Evolutionary conservation across 2,329 filamentous ascomycete species (phyloP).

Genomic region (Alternaria triticimaculans): DNA sequence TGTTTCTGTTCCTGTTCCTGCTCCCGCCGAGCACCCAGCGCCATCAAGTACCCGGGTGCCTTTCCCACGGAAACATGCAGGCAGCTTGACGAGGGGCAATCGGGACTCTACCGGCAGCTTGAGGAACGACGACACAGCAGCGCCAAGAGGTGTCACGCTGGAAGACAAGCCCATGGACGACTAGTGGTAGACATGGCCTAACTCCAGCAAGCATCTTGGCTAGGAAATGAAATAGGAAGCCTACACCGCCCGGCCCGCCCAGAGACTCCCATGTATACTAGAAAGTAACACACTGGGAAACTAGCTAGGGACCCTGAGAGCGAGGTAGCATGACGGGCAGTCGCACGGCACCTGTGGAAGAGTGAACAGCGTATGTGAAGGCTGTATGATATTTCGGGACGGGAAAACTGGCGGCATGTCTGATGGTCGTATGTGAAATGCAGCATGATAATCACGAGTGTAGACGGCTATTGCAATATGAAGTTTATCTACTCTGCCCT

Average conservation of each 20-base stretch:
- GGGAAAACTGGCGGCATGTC: conserved; percentile 13
- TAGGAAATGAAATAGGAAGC: conserved; percentile 1
- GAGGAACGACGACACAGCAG: conserved; percentile 53
- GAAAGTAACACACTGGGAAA: not conserved
- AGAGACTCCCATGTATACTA: conserved; percentile 3
- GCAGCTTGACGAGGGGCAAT: conserved; percentile 44
- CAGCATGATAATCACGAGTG: conserved; percentile 37
- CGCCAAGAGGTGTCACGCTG: conserved; percentile 66
- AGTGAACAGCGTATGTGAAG: conserved; percentile 8
- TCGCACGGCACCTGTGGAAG: conserved; percentile 1
- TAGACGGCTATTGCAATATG: conserved; percentile 16
- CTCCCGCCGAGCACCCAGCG: conserved; percentile 37
- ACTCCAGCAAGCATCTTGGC: conserved; percentile 9
- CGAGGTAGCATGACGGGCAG: conserved; percentile 2
- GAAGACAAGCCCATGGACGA: conserved; percentile 82
- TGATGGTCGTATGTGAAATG: conserved; percentile 24
- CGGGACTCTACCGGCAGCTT: conserved; percentile 50
- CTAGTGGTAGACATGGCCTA: conserved; percentile 47
- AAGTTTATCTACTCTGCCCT: conserved; percentile 7
- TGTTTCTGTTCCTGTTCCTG: conserved; percentile 14
- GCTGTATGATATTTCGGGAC: conserved; percentile 29
- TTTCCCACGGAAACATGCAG: conserved; percentile 44
- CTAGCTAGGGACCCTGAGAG: not conserved
- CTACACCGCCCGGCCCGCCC: not conserved
- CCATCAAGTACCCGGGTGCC: conserved; percentile 46